Base-by-base conservation (phyloP, 805 yeast species). In the Spathaspora hagerdaliae region DNA sequence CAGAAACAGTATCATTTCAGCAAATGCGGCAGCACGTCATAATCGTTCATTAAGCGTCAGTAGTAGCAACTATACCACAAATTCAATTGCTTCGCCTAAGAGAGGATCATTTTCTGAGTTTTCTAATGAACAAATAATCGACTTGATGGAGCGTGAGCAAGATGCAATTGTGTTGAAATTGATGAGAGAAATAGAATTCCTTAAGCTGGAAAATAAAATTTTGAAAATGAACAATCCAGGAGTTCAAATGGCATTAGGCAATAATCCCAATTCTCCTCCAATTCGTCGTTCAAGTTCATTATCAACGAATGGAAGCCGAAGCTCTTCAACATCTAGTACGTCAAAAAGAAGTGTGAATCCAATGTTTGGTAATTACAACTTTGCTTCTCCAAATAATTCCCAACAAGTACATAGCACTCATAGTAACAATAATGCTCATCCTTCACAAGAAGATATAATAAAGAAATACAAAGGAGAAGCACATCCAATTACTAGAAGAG, bases 131-230 rank as follows among this genome's bases (percentile, higher is more conserved):
- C 77, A 78, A 49, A 68, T 78, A 14, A 73, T 81, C 34, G 82
- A 81, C 56, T 58, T 73, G 32, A 78, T 85, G 82, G 91, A 85
- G 54, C 71, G 81, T 43, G 89, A 85, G 61, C 90, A 85, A 59
- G 91, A 85, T 56, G 87, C 86, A 2, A 81, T 83, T 24, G 90
- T 84, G 14, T 65, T 83, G 56, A 77, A 75, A 58, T 65, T 84
- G 36, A 83, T 82, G 79, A 74, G 77, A 44, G 88, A 84, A 57
- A 82, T 85, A 32, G 69, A 69, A 26, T 47, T 52, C 6, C 60
- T 84, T 49, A 77, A 75, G 51, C 79, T 77, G 13, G 87, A 82
- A 52, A 79, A 77, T 52, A 67, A 41, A 31, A 19, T 27, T n/a
- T 33, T 45, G 8, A 41, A 42, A 19, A 14, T 36, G 40, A 41